A percentile compares a stretch with the other conserved stretches of the same genome.
Conservation (phyloP, 2,329 filamentous ascomycete genomes). For the Penicillium palitans region DNA sequence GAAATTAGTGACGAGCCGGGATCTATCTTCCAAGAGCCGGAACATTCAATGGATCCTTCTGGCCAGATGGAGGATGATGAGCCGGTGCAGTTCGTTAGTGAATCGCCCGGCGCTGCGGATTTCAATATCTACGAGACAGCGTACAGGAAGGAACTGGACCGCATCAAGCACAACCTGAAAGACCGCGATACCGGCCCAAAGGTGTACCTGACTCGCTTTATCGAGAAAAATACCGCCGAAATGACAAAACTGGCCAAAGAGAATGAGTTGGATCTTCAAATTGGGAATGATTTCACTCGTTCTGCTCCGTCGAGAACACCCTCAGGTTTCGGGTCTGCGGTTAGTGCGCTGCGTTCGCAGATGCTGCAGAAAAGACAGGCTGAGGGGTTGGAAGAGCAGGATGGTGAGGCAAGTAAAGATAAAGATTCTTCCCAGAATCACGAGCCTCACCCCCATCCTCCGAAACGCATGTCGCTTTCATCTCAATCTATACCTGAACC, state of each 20-base stretch:
- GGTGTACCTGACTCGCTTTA: conserved; percentile 58
- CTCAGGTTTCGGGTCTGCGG: conserved; percentile 20
- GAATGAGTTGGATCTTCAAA: conserved; percentile 25
- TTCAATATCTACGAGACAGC: conserved; percentile 87
- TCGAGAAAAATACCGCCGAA: conserved; percentile 44
- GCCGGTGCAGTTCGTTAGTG: conserved; percentile 61
- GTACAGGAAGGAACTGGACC: conserved; percentile 77
- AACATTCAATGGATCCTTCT: conserved; percentile 25
- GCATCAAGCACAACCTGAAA: conserved; percentile 56
- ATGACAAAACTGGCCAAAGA: conserved; percentile 37
- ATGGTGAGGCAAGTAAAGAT: background rate
- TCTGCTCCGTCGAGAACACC: conserved; percentile 4
- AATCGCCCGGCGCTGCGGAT: conserved; percentile 80
- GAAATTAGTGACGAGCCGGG: conserved; percentile 15
- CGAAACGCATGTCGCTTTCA: conserved; percentile 13
- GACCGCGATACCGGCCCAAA: conserved; percentile 50
- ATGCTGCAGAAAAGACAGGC: conserved; percentile 19
- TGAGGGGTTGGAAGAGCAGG: background rate
- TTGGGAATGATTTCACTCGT: conserved; percentile 10
- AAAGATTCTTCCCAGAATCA: background rate
- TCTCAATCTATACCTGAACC: conserved; percentile 18
- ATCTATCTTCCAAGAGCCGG: conserved; percentile 25
- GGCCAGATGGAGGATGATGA: conserved; percentile 22
- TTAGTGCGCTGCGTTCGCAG: conserved; percentile 21
- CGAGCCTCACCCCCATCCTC: conserved; percentile 18